Evolutionary conservation across 2,329 filamentous ascomycete species (phyloP).

Genomic region (Catunica adiposa): DNA sequence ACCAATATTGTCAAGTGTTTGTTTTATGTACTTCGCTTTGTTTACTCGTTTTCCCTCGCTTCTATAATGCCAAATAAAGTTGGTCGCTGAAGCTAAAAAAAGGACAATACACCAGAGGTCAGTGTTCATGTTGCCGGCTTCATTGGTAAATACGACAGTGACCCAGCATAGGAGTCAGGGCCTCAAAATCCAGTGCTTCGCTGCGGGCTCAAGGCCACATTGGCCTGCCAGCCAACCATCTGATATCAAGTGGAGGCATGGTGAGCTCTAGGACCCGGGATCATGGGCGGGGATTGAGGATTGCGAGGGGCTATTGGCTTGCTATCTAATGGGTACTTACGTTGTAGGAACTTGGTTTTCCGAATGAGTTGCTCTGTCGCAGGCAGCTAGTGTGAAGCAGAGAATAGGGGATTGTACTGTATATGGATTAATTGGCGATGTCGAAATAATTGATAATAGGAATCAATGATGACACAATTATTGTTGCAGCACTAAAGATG

Average conservation of each 20-base stretch:
- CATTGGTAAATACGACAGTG: background rate
- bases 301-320: background rate
- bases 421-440: background rate
- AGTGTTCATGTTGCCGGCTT: no score
- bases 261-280: background rate
- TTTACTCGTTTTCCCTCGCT: no score
- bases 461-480: no score
- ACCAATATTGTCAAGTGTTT: no score
- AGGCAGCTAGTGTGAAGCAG: background rate
- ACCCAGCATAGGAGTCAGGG: background rate
- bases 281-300: background rate
- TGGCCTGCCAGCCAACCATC: background rate
- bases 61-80: no score
- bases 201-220: background rate
- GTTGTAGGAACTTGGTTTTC: no score
- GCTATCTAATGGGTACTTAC: no score
- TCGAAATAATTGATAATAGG: background rate
- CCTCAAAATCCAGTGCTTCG: background rate
- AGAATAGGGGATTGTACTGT: background rate
- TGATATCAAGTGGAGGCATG: background rate
- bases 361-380: background rate
- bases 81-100: no score
- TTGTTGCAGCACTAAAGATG: no score
- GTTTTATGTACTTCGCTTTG: no score
- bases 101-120: no score